Conservation (phyloP, 148 eudicot species). For the Amaranthus palmeri region DNA sequence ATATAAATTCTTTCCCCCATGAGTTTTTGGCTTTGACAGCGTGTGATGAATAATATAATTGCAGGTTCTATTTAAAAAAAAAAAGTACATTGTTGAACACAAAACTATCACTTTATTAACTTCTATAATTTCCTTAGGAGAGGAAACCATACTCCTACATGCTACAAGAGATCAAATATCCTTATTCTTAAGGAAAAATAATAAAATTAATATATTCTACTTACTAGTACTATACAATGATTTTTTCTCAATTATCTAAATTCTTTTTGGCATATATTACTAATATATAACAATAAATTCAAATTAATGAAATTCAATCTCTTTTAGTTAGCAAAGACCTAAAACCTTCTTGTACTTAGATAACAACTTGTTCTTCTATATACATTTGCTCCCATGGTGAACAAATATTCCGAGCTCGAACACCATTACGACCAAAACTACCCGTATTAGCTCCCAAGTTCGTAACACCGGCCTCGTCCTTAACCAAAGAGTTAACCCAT, state of each 20-base stretch:
- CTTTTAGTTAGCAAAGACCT: conserved; percentile 10
- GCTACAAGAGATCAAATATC: neutral
- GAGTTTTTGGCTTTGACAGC: no score
- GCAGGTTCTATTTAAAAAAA: no score
- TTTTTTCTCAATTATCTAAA: neutral
- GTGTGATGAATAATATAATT: no score
- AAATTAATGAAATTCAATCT: conserved; percentile 23
- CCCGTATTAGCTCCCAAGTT: conserved; percentile 26
- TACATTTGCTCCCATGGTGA: conserved; percentile 79
- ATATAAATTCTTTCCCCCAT: no score
- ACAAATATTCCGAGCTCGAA: conserved; percentile 24
- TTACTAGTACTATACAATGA: neutral
- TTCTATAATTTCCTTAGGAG: no score
- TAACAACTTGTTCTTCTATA: conserved; percentile 73
- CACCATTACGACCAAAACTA: conserved; percentile 17
- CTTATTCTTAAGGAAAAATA: conserved; percentile 1
- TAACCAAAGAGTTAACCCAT: conserved; percentile 84
- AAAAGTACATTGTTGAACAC: no score
- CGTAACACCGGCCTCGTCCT: conserved; percentile 49
- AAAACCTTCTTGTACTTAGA: neutral
- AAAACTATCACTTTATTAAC: no score
- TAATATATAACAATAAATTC: conserved; percentile 8
- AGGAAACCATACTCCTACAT: neutral
- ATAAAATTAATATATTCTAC: conserved; percentile 3
- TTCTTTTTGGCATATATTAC: neutral